Conservation (phyloP, 2,329 filamentous ascomycete species). For the Emmonsiellopsis sp. region DNA sequence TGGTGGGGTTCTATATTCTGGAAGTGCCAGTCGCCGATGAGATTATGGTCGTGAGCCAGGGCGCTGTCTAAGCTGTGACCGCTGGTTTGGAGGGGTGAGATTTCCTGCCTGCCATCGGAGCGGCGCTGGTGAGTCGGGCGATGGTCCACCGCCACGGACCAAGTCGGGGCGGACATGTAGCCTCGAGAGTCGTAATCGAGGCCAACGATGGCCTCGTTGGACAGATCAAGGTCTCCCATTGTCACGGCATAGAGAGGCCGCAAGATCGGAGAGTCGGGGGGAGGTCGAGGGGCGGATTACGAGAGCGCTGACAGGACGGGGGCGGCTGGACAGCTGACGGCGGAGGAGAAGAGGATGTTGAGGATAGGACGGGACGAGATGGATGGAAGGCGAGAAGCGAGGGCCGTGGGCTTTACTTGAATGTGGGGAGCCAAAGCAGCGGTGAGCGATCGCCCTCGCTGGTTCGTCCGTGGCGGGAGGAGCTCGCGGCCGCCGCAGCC, state of each 20-base stretch:
- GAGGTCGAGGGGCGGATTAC: constrained; percentile 4
- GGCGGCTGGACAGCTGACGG: not conserved
- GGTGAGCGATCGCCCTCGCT: constrained; percentile 28
- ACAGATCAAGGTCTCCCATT: constrained; percentile 37
- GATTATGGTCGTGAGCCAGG: constrained; percentile 32
- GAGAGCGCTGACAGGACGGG: constrained; percentile 9
- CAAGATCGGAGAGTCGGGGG: constrained; percentile 16
- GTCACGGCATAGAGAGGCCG: constrained; percentile 19
- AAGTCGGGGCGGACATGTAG: constrained; percentile 34
- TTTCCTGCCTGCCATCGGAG: constrained; percentile 29
- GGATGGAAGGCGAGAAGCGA: not conserved
- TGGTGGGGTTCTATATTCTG: constrained; percentile 31
- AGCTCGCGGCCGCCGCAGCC: constrained; percentile 10
- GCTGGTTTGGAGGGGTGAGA: constrained; percentile 35
- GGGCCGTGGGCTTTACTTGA: constrained; percentile 14
- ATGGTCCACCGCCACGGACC: constrained; percentile 35
- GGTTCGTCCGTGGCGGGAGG: constrained; percentile 29
- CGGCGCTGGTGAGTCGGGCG: constrained; percentile 16
- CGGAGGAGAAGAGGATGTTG: not conserved
- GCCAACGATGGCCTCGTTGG: constrained; percentile 36
- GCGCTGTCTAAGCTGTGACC: constrained; percentile 35
- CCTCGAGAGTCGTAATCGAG: constrained; percentile 40
- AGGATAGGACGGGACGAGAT: constrained; percentile 14
- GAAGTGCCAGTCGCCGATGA: constrained; percentile 39
- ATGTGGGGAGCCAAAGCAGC: constrained; percentile 27